A percentile compares a stretch with the other conserved stretches of the same genome.
phyloP scores from a whole-genome alignment of 1,139 yeast genomes.

The Hyphopichia burtonii region DNA sequence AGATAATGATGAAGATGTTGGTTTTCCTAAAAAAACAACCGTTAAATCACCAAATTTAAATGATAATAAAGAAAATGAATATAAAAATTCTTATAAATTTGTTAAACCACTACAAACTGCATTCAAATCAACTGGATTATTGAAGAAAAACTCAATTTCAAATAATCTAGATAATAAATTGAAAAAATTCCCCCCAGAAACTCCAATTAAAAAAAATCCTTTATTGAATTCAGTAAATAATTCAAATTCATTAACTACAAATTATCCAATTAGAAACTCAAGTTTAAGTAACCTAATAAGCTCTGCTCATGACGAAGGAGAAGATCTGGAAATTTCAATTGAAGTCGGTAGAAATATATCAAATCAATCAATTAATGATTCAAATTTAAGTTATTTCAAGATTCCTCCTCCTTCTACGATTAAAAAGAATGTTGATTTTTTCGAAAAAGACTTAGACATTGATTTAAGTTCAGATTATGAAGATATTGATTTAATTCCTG shows the following conservation, averaged over 20 bases:
- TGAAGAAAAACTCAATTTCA: conserved; percentile 62
- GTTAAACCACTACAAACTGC: conserved; percentile 88
- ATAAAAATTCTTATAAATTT: conserved; percentile 51
- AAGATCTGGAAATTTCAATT: conserved; percentile 31
- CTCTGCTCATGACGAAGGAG: conserved; percentile 21
- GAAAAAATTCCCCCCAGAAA: conserved; percentile 62
- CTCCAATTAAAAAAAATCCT: conserved; percentile 74
- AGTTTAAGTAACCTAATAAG: conserved; percentile 18
- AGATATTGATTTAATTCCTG: conserved; percentile 27
- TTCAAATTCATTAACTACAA: background rate
- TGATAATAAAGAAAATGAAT: conserved; percentile 37
- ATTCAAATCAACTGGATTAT: conserved; percentile 71
- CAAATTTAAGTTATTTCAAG: conserved; percentile 34
- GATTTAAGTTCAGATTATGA: conserved; percentile 19
- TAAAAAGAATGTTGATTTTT: conserved; percentile 11
- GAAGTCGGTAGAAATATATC: conserved; percentile 43
- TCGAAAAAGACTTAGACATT: conserved; percentile 22
- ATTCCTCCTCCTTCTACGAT: conserved; percentile 18
- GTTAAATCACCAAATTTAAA: background rate
- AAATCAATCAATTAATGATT: conserved; percentile 24
- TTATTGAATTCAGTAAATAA: conserved; percentile 15
- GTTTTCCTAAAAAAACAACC: conserved; percentile 4
- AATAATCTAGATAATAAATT: conserved; percentile 16
- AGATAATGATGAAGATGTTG: conserved; percentile 11
- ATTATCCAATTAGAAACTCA: conserved; percentile 6